A percentile compares a stretch with the other conserved stretches of the same genome.
Evolutionary conservation across 257 asterid genomes (phyloP).

Genomic region (Haberlea rhodopensis): DNA sequence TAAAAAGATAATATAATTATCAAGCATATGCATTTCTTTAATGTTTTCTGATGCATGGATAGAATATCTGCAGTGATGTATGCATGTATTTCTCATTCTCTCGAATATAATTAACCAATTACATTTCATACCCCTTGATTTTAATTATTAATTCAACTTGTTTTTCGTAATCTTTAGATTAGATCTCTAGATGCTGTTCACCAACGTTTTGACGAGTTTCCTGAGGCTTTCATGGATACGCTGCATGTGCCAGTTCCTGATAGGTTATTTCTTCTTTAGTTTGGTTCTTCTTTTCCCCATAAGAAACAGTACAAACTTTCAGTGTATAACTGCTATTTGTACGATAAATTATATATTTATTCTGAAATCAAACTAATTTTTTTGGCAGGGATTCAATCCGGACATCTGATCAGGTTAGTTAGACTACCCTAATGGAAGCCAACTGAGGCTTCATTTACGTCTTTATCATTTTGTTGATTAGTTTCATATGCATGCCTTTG

Average conservation of each 20-base stretch:
- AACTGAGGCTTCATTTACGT: too few relatives aligned
- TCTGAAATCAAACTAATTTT: conserved; percentile 30
- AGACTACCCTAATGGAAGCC: conserved; percentile 9
- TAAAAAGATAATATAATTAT: too few relatives aligned
- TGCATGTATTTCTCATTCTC: conserved; percentile 8
- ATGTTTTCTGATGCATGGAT: neutral
- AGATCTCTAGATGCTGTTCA: conserved; percentile 93
- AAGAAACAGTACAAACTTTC: conserved; percentile 18
- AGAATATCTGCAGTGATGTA: neutral
- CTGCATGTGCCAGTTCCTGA: conserved; percentile 60
- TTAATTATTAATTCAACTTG: conserved; percentile 11
- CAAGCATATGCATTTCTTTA: conserved; percentile 1
- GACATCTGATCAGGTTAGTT: conserved; percentile 71
- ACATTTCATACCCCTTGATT: conserved; percentile 8
- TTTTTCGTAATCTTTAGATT: conserved; percentile 59
- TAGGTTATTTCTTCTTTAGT: conserved; percentile 42
- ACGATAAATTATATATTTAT: conserved; percentile 16
- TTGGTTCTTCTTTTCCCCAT: conserved; percentile 11
- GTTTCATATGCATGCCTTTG: too few relatives aligned
- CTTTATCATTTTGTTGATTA: too few relatives aligned
- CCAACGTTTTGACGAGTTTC: conserved; percentile 87
- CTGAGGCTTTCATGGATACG: conserved; percentile 84
- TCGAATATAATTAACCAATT: conserved; percentile 8
- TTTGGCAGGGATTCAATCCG: conserved; percentile 62
- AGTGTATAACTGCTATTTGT: conserved; percentile 6